Evolutionary conservation across 148 eudicot genomes (phyloP).

Genomic region (Fagopyrum homotropicum): DNA sequence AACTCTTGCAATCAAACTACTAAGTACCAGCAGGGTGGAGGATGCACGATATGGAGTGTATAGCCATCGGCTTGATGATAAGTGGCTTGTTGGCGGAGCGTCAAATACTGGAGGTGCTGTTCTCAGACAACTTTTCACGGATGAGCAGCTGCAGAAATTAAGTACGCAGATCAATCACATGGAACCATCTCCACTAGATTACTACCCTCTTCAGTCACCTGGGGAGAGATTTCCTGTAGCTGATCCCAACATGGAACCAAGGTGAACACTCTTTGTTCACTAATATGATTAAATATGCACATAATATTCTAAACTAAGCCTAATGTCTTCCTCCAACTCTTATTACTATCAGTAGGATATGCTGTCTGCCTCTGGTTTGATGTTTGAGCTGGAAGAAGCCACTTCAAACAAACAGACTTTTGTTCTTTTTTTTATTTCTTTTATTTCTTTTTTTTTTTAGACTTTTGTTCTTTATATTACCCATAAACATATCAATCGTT

Average conservation of each 20-base stretch:
- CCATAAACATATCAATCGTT: too few relatives aligned
- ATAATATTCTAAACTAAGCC: too few relatives aligned
- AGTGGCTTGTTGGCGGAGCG: conserved; percentile 99
- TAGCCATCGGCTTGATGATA: conserved; percentile 91
- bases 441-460: too few relatives aligned
- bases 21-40: conserved; percentile 79
- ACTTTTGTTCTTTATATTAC: background rate
- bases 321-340: too few relatives aligned
- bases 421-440: too few relatives aligned
- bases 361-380: background rate
- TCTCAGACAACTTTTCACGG: conserved; percentile 67
- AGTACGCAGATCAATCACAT: conserved; percentile 67
- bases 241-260: conserved; percentile 73
- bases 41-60: conserved; percentile 92
- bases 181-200: conserved; percentile 63
- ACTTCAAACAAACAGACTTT: background rate
- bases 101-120: conserved; percentile 97
- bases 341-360: too few relatives aligned
- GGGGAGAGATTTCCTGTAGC: conserved; percentile 98
- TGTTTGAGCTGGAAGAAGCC: background rate
- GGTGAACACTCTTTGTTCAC: conserved; percentile 31
- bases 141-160: conserved; percentile 59
- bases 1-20: conserved; percentile 91
- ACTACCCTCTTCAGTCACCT: conserved; percentile 66
- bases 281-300: too few relatives aligned